A percentile compares a stretch with the other conserved stretches of the same genome.
phyloP scores from a whole-genome alignment of 2,329 filamentous ascomycete species.

The Fusarium siculi region DNA sequence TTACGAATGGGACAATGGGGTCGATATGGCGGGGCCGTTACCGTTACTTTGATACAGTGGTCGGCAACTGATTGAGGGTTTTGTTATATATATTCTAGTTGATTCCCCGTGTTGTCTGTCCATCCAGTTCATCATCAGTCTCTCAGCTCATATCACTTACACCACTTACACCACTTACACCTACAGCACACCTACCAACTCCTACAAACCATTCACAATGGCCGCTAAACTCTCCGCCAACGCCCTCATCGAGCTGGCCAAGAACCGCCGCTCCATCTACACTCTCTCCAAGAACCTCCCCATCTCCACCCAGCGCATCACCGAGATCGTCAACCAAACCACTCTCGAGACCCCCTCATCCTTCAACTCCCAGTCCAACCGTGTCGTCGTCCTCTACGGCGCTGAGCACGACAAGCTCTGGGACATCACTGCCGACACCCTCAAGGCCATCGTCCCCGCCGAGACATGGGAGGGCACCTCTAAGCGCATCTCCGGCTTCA shows the following conservation, averaged over 20 bases:
- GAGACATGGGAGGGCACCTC: slow-evolving; percentile 68
- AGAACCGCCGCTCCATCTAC: slow-evolving; percentile 77
- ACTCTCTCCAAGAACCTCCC: slow-evolving; percentile 71
- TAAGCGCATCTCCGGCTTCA: slow-evolving; percentile 65
- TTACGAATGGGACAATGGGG: slow-evolving; percentile 5
- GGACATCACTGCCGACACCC: slow-evolving; percentile 72
- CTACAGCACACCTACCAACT: slow-evolving; percentile 3
- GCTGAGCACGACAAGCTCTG: slow-evolving; percentile 89
- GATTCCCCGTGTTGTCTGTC: neutral
- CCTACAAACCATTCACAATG: slow-evolving; percentile 51
- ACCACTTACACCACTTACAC: slow-evolving; percentile 2
- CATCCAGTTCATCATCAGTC: neutral
- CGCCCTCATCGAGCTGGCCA: slow-evolving; percentile 71
- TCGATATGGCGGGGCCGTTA: slow-evolving; percentile 12
- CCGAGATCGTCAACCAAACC: slow-evolving; percentile 71
- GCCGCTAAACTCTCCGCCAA: slow-evolving; percentile 56
- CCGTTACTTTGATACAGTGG: neutral
- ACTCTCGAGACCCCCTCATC: slow-evolving; percentile 78
- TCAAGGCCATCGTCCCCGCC: slow-evolving; percentile 67
- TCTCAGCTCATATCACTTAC: slow-evolving; percentile 7
- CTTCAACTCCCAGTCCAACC: slow-evolving; percentile 90
- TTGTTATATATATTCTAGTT: slow-evolving; percentile 29
- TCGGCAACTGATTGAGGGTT: neutral
- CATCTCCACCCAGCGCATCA: slow-evolving; percentile 62
- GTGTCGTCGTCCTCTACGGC: slow-evolving; percentile 81